Evolutionary conservation across 2,329 filamentous ascomycete genomes (phyloP), one percentile per base, ranked within the genome.

Genomic region (Aspergillus brasiliensis): DNA sequence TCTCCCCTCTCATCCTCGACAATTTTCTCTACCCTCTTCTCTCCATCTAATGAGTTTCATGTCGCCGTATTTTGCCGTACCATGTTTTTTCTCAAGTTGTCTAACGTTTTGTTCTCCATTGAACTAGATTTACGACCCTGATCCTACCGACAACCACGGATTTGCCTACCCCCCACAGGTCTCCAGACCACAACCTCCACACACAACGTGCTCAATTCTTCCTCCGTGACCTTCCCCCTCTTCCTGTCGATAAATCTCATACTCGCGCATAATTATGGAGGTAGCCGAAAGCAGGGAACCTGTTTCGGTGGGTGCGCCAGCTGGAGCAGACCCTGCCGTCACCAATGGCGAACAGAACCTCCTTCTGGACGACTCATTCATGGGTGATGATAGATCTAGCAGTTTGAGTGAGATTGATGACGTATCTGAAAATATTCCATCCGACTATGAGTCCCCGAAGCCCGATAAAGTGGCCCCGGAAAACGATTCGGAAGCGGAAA

Each of bases 351-450:
- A 75, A 56, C 69, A 71, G 44, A 70, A 73, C 64, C 64, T 73
- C 53, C 67, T 73, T 42, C 61, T 74, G 23, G 73, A 74, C 60
- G 84, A 85, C 65, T 68, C 71, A 56, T 67, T 77, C 61, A 73
- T 76, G 67, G 87, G 88, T 69, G 91, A 90, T 74, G 88, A 87
- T 73, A 83, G 90, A 56, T 97, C 93, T 40, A 98, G 94, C 77
- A 95, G 92, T 70, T 83, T 98, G 68, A 97, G 92, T 79, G 94
- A 97, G 69, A 91, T 96, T 58, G 92, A 93, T 71, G 91, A 96
- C 70, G 88, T 91, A 63, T 84, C 82, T 46, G 89, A 91, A 54
- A 87, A 90, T 64, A 89, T 84, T 51, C 78, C 78, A 3, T 78
- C 78, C 11, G 80, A 89, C 56, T 84, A 84, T 62, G 83, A 77